Conservation (phyloP, 345 rosid genomes). For the Garcia nutans region DNA sequence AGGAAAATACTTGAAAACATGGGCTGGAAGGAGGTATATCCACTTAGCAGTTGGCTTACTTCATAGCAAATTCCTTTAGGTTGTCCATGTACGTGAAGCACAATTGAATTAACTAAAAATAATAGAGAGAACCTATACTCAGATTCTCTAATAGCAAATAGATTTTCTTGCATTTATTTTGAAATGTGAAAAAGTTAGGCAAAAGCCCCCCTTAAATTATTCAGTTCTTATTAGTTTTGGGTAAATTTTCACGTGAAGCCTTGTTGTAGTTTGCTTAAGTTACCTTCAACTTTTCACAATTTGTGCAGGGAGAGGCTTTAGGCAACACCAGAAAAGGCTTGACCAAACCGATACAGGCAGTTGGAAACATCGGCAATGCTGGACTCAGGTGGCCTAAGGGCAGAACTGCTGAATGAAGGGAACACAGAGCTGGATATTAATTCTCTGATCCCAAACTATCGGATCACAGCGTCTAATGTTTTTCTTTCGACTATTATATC, state of each 20-base stretch:
- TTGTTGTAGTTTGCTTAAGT: neutral
- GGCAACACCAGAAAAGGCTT: conserved; percentile 63
- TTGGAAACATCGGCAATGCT: conserved; percentile 68
- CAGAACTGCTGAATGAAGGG: conserved; percentile 22
- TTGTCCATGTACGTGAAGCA: neutral
- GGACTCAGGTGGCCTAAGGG: conserved; percentile 71
- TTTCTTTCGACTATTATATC: too few relatives aligned
- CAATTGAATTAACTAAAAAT: neutral
- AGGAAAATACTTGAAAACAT: conserved; percentile 73
- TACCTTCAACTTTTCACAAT: neutral
- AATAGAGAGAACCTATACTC: neutral
- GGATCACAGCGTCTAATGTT: too few relatives aligned
- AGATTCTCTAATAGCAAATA: too few relatives aligned
- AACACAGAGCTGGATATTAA: too few relatives aligned
- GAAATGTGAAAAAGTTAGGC: neutral
- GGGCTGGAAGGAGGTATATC: conserved; percentile 86
- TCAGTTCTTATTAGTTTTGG: neutral
- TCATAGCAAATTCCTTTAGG: neutral
- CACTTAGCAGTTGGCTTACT: neutral
- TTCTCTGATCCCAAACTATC: too few relatives aligned
- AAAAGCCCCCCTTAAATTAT: too few relatives aligned
- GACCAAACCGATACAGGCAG: conserved; percentile 61
- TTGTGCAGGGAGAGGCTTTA: conserved; percentile 67
- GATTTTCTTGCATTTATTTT: too few relatives aligned
- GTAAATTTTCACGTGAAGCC: too few relatives aligned